These are phyloP conservation scores for Peronosclerospora sorghi DNA, from an alignment of 352 stramenopile genomes.

Conservation along the genomic window DNA sequence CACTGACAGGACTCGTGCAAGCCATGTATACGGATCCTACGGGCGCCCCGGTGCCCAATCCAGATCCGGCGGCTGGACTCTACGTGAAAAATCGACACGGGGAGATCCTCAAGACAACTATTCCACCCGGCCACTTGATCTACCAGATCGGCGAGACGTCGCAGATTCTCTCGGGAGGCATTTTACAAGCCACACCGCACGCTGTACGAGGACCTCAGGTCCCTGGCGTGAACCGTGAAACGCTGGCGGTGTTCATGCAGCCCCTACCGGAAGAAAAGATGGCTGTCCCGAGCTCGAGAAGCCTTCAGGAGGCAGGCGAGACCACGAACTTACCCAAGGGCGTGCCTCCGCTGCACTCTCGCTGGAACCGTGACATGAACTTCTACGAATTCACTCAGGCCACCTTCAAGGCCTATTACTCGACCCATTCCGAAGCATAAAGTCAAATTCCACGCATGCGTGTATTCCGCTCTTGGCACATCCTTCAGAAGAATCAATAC, in stretches of 20 bases:
- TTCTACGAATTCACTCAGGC: slow-evolving; percentile 89
- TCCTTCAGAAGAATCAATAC: too few relatives aligned
- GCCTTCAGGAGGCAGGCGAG: slow-evolving; percentile 32
- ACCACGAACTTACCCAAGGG: slow-evolving; percentile 69
- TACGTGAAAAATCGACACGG: slow-evolving; percentile 90
- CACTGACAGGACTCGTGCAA: slow-evolving; percentile 89
- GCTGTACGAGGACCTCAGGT: slow-evolving; percentile 77
- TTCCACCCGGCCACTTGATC: slow-evolving; percentile 79
- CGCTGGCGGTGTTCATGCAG: slow-evolving; percentile 96
- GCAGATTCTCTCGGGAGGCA: slow-evolving; percentile 91
- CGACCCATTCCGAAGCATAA: too few relatives aligned
- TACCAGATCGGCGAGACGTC: slow-evolving; percentile 94
- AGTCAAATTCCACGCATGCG: too few relatives aligned
- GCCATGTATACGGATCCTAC: slow-evolving; percentile 82
- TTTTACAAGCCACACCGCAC: slow-evolving; percentile 87
- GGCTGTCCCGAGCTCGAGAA: slow-evolving; percentile 33
- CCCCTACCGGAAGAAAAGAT: slow-evolving; percentile 82
- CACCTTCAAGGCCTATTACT: slow-evolving; percentile 89
- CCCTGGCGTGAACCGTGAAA: slow-evolving; percentile 81
- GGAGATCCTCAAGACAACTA: slow-evolving; percentile 81
- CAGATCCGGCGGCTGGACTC: slow-evolving; percentile 79
- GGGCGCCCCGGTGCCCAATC: slow-evolving; percentile 50
- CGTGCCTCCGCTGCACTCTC: slow-evolving; percentile 71
- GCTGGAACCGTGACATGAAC: slow-evolving; percentile 82
- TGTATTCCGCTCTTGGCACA: too few relatives aligned